Conservation (phyloP, 2,329 filamentous ascomycete genomes). For the Penicillium sp. region DNA sequence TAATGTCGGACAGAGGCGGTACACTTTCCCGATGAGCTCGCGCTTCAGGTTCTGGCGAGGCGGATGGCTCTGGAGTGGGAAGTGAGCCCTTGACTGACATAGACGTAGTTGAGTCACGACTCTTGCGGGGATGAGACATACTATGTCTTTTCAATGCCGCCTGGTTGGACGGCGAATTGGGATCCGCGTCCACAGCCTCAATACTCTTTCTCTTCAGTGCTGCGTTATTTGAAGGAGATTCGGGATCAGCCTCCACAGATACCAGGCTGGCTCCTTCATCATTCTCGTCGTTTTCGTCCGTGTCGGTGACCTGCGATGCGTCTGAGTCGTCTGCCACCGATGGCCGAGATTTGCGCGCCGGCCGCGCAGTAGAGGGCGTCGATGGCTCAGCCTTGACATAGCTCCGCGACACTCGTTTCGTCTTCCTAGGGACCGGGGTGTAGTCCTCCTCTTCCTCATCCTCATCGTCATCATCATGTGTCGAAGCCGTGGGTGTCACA, state of each 20-base stretch:
- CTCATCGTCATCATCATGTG: slow-evolving; percentile 55
- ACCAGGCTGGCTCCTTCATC: slow-evolving; percentile 29
- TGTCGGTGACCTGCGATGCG: slow-evolving; percentile 57
- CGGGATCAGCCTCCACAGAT: slow-evolving; percentile 46
- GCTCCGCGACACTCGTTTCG: slow-evolving; percentile 58
- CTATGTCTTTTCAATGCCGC: slow-evolving; percentile 70
- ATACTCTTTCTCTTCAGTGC: slow-evolving; percentile 30
- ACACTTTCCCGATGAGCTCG: slow-evolving; percentile 43
- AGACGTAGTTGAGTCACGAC: slow-evolving; percentile 43
- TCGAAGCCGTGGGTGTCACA: slow-evolving; percentile 43
- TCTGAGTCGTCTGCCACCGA: slow-evolving; percentile 55
- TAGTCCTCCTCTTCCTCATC: slow-evolving; percentile 75
- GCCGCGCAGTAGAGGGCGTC: slow-evolving; percentile 41
- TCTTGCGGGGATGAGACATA: slow-evolving; percentile 44
- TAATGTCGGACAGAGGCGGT: slow-evolving; percentile 73
- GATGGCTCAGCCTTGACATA: slow-evolving; percentile 53
- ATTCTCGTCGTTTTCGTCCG: slow-evolving; percentile 48
- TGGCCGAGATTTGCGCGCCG: slow-evolving; percentile 40
- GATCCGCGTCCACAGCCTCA: slow-evolving; percentile 45
- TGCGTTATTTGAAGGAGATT: slow-evolving; percentile 56
- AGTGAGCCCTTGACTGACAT: slow-evolving; percentile 43
- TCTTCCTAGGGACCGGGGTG: slow-evolving; percentile 67
- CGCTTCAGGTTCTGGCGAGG: slow-evolving; percentile 51
- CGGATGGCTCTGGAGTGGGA: slow-evolving; percentile 53
- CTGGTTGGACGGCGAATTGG: slow-evolving; percentile 57